Base-by-base conservation (phyloP, 2,329 filamentous ascomycete species). In the Talaromyces amestolkiae region DNA sequence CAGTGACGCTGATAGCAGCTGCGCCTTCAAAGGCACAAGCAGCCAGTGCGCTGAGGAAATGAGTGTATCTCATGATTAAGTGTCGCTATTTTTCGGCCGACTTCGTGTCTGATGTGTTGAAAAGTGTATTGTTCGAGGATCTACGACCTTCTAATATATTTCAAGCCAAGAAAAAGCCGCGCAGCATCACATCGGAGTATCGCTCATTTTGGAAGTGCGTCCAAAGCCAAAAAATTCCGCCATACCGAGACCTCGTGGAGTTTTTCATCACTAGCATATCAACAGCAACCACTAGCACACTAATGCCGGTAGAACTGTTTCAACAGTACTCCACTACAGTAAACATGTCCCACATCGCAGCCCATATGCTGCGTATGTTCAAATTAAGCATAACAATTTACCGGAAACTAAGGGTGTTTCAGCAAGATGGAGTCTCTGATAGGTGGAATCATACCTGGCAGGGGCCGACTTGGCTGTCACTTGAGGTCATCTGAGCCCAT, bases 111-210 rank as follows among this genome's bases (percentile, higher is more conserved):
- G 27, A 33, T 4, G 3, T n/a, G 9, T 31, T 51, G 3, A 7
- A 53, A 31, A 15, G 5, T 3, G 19, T 53, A 6, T 27, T 15
- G 13, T 17, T 43, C 6, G n/a, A n/a, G 33, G 33, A 5, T 85
- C 15, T 3, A 11, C 7, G 27, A n/a, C 9, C 54, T 82, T 70
- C 6, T 81, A 81, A 72, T 86, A 83, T 13, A 87, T 85, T 69
- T 86, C 85, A 13, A 86, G 65, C 0, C 84, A 84, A 0, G 81
- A 41, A 27, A 27, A 58, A 31, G 10, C n/a, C 35, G n/a, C 22
- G 11, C 54, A 24, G n/a, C 54, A 17, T 58, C 54, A 58, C 41
- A 24, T 58, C 54, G 54, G 54, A 58, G 35, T 53, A 58, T 58
- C 54, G 54, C 54, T 58, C 54, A n/a, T 39, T 51, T 51, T 7